Conservation (phyloP, 805 yeast genomes). For the Saturnispora sanitii region DNA sequence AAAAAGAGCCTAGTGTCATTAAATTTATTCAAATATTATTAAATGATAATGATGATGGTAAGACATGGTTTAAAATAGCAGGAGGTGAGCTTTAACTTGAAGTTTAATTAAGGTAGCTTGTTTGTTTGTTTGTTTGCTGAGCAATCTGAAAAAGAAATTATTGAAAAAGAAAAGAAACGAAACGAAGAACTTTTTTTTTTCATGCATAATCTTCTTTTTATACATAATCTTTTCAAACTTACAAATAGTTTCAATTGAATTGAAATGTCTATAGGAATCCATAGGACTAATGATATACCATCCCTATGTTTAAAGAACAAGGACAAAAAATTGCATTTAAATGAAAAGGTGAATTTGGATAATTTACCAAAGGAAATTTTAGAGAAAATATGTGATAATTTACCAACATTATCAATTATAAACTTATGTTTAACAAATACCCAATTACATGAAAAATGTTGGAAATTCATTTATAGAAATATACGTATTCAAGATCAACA, state of each 20-base stretch:
- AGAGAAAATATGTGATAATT: slow-evolving; percentile 6
- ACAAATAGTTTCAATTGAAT: no score
- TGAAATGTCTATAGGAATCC: no score
- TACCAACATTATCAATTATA: slow-evolving; percentile 7
- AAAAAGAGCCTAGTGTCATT: background rate
- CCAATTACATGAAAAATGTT: slow-evolving; percentile 3
- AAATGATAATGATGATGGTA: background rate
- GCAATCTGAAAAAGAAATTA: background rate
- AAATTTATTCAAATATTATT: background rate
- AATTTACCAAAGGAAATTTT: slow-evolving; percentile 7
- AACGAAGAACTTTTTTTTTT: background rate
- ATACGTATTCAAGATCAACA: slow-evolving; percentile 9
- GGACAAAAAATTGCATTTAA: no score
- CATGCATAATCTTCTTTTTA: no score
- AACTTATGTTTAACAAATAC: slow-evolving; percentile 7
- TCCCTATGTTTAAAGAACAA: no score
- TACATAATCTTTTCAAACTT: no score
- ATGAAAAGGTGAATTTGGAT: background rate
- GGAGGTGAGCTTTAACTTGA: slow-evolving; percentile 3
- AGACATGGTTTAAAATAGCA: slow-evolving; percentile 5
- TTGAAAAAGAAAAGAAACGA: background rate
- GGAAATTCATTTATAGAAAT: slow-evolving; percentile 5
- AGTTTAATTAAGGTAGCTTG: no score
- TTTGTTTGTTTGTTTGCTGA: no score
- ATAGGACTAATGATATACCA: no score